Evolutionary conservation across 768 basidiomycete genomes (phyloP), one percentile per base, ranked within the genome.

Genomic region (Nidularia pulvinata): DNA sequence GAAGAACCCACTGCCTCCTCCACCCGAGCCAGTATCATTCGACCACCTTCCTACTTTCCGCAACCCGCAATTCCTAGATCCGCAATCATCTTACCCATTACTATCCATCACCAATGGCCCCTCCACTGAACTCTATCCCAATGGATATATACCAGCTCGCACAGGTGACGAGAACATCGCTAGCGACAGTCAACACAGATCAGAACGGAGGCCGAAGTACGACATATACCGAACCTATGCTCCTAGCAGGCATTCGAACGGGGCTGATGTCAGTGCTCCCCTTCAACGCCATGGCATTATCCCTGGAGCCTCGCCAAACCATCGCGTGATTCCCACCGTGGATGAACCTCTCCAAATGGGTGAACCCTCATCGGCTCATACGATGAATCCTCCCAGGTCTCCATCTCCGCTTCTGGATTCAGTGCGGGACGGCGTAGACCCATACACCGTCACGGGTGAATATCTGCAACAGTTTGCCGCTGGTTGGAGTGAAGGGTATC

Each of bases 1-100:
- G 48, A 62, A 64, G 36, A 84, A 84, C 58, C 84, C 84, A 4
- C 73, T 85, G 16, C 83, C 83, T 22, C 64, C 69, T 43, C 83
- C 83, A n/a, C 83, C 83, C 10, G 75, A 79, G 52, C 83, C 81
- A 2, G 63, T 83, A 6, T 71, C 78, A 7, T 65, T 77, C 7
- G 76, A 79, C 25, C 68, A 71, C 39, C 67, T 80, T 16, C 76
- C 79, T 9, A 49, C 45, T 75, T 79, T 49, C 68, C 70, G 14
- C 70, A n/a, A n/a, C n/a, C n/a, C n/a, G n/a, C n/a, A n/a, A n/a
- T n/a, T n/a, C n/a, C n/a, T n/a, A n/a, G n/a, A 74, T 39, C 37
- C 37, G n/a, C n/a, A 7, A 7, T 39, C 37, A 22, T 11, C 45
- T 11, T 7, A 46, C 45, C 45, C 34, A 14, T 46, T 22, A 4